These are phyloP conservation scores for Leccinellum rugosiceps DNA, from an alignment of 768 basidiomycete genomes.

Conservation along the genomic window DNA sequence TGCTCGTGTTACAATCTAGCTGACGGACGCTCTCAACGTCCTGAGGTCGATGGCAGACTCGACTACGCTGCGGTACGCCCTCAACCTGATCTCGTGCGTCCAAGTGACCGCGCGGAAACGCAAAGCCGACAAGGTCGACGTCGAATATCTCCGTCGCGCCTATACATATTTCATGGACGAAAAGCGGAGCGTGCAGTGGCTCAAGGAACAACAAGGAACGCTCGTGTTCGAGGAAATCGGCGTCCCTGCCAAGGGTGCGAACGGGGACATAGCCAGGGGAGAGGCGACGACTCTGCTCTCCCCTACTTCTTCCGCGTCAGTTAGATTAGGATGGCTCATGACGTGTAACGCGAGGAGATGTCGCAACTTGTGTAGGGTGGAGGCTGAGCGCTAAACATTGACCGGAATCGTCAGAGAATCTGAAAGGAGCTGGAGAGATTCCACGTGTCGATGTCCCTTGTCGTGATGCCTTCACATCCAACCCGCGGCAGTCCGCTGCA, in stretches of 20 bases:
- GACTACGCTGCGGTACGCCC: slow-evolving; percentile 89
- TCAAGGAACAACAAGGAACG: slow-evolving; percentile 77
- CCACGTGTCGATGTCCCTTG: neutral
- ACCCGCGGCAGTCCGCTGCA: neutral
- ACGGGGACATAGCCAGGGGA: slow-evolving; percentile 31
- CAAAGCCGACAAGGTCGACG: slow-evolving; percentile 76
- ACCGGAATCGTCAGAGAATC: neutral
- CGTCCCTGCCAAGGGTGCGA: slow-evolving; percentile 22
- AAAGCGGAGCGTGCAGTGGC: slow-evolving; percentile 87
- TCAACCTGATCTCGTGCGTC: slow-evolving; percentile 93
- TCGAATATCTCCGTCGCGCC: slow-evolving; percentile 78
- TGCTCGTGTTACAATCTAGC: neutral
- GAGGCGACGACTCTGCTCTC: slow-evolving; percentile 40
- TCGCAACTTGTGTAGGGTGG: neutral
- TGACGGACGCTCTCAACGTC: slow-evolving; percentile 55
- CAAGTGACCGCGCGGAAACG: slow-evolving; percentile 83
- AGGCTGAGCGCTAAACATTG: too few relatives aligned
- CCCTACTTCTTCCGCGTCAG: neutral
- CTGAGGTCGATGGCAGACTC: slow-evolving; percentile 85
- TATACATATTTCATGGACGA: slow-evolving; percentile 94
- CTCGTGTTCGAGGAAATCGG: slow-evolving; percentile 73
- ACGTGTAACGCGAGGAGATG: neutral
- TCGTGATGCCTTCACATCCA: neutral
- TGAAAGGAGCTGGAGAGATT: neutral
- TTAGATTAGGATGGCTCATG: neutral